Evolutionary conservation across 345 rosid species (phyloP).

Genomic region (Excoecaria cochinchinensis): DNA sequence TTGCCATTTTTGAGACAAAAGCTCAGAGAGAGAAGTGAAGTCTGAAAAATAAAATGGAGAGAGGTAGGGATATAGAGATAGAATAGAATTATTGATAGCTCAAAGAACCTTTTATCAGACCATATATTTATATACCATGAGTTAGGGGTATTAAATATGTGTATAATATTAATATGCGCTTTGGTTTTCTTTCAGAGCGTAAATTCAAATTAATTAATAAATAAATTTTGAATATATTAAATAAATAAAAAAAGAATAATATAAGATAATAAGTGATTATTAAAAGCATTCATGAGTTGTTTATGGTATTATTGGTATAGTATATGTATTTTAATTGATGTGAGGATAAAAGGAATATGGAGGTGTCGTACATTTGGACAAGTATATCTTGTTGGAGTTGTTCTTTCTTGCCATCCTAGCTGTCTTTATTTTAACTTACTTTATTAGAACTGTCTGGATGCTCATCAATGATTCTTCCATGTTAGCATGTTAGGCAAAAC

Average conservation of each 20-base stretch:
- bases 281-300: constrained; percentile 9
- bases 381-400: constrained; percentile 19
- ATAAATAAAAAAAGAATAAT: neutral
- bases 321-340: too few relatives aligned
- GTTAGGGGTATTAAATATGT: neutral
- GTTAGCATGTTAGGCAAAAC: constrained; percentile 12
- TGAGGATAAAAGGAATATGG: neutral
- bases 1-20: constrained; percentile 32
- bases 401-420: constrained; percentile 22
- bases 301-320: neutral
- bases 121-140: constrained; percentile 8
- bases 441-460: constrained; percentile 49
- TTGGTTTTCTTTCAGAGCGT: too few relatives aligned
- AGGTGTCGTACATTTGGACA: neutral
- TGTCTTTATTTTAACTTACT: constrained; percentile 32
- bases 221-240: neutral
- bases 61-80: neutral
- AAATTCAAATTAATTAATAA: too few relatives aligned
- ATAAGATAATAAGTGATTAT: neutral
- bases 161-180: too few relatives aligned
- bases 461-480: constrained; percentile 45
- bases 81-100: neutral
- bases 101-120: constrained; percentile 11
- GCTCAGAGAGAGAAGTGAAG: neutral
- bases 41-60: neutral